These are phyloP conservation scores for Solanum gandarillasii DNA, from an alignment of 257 asterid genomes.

Conservation along the genomic window DNA sequence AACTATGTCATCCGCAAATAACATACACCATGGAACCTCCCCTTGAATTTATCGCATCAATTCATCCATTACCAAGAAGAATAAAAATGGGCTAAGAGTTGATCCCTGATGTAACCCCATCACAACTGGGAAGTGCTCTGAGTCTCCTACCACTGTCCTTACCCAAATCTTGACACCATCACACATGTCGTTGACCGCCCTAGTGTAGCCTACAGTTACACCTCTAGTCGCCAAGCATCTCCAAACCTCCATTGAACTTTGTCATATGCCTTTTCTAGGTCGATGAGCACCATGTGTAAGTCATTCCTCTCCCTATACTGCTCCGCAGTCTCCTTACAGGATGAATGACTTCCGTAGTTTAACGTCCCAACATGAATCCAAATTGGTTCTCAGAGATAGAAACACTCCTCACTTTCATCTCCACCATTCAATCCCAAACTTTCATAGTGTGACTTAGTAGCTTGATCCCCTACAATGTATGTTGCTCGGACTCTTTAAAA, in stretches of 20 bases:
- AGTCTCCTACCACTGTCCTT: background rate
- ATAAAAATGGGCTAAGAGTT: background rate
- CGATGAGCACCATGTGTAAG: background rate
- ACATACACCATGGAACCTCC: background rate
- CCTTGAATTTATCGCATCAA: background rate
- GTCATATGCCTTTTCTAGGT: background rate
- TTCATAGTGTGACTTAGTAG: too few species aligned
- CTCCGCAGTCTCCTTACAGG: background rate
- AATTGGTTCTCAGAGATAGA: background rate
- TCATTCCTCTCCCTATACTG: background rate
- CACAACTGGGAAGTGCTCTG: background rate
- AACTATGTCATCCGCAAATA: background rate
- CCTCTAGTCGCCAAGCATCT: background rate
- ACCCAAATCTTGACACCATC: background rate
- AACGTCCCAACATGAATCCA: background rate
- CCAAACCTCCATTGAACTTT: background rate
- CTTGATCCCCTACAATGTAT: too few species aligned
- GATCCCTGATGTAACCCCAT: background rate
- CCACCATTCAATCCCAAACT: too few species aligned
- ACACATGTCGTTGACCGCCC: background rate
- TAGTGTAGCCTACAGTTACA: background rate
- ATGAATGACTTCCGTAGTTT: background rate
- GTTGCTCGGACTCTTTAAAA: too few species aligned
- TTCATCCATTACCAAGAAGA: background rate
- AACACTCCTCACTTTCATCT: background rate